Base-by-base conservation (phyloP, 805 yeast genomes). In the Starmerella floricola region DNA sequence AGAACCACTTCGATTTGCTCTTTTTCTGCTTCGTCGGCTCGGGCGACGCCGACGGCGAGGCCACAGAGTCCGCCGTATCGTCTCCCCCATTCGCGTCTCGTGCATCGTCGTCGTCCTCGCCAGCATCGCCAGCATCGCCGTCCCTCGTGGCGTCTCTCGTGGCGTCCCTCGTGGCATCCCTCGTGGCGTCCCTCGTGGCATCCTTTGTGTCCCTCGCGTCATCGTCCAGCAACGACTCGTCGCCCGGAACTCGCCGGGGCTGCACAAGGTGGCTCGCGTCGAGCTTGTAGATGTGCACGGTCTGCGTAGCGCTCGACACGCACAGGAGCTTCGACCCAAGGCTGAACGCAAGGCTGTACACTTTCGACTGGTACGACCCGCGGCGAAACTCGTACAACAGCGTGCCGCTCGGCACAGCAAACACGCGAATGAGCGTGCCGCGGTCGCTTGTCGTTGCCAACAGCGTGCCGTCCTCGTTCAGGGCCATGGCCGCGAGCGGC, bases 361-460 rank as follows among this genome's bases (percentile, higher is more conserved):
- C 82, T 48, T 68, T 72, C 2, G 96, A 82, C 3, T 84, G 82
- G 57, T 87, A 87, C 2, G 88, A 76, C 1, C 95, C 95, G 52
- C 95, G 65, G 49, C 95, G 68, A 59, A 82, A 83, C 59, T 85
- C 88, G 45, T 68, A 73, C 15, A 82, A 59, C 51, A 73, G 74
- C 16, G 60, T 58, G 11, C 69, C 71, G 3, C 73, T 66, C 2
- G 69, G 67, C 0, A 83, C 76, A 28, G 78, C 66, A 55, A 87
- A 91, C 2, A 91, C 79, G 34, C 97, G 65, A 2, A 88, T 75
- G 18, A 91, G 76, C 0, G 97, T 91, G 2, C 98, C 98, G 55
- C 84, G 83, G 28, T 71, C 75, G 0, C 95, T 83, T 5, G 95
- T 85, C 0, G 96, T 83, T 0, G 96, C 95, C 34, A 88, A 67